Evolutionary conservation across 139 green algal species (phyloP), one percentile per base, ranked within the genome.

Genomic region (Deuterostichococcus epilithicus): DNA sequence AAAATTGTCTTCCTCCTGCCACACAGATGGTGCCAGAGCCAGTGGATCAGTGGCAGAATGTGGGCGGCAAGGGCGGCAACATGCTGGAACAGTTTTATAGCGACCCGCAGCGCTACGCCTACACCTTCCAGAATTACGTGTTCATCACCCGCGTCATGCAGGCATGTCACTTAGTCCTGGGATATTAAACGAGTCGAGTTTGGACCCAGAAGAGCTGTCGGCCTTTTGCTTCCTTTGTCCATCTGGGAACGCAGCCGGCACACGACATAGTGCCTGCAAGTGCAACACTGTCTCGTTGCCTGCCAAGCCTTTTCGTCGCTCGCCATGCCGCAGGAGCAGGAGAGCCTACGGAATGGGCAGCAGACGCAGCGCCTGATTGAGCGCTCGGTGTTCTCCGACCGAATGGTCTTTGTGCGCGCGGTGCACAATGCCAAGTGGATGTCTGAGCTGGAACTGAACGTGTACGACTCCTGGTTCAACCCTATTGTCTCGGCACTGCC

Each of bases 41-140:
- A 8, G 92, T 99, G 63, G 84, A 91, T 28, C 84, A 95, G 81
- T 99, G 96, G 96, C 94, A 98, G 81, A 79, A 79, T 26, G 86
- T 97, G 44, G 74, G 59, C 33, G 26, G 33, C 52, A 1, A 73
- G 13, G 73, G 75, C 25, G 79, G 77, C 26, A 98, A 99, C 85
- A 78, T 99, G 58, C 84, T 99, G 71, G 85, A 97, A 22, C 81
- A 86, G 58, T 99, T 99, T 73, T 99, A 99, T 86, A 79, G 86
- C 18, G 80, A 97, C 34, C 94, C 92, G 1, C 5, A 90, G 34
- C 85, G 91, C 65, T 96, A 94, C 79, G 95, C 95, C 0, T 99
- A 98, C 85, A 95, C 91, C 44, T 99, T 99, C 81, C 96, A 99
- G 82, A 96, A 97, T 85, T 99, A 97, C 73, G 95, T 98, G 4